Base-by-base conservation (phyloP, 2,329 filamentous ascomycete genomes). In the Parafenestella ontariensis region DNA sequence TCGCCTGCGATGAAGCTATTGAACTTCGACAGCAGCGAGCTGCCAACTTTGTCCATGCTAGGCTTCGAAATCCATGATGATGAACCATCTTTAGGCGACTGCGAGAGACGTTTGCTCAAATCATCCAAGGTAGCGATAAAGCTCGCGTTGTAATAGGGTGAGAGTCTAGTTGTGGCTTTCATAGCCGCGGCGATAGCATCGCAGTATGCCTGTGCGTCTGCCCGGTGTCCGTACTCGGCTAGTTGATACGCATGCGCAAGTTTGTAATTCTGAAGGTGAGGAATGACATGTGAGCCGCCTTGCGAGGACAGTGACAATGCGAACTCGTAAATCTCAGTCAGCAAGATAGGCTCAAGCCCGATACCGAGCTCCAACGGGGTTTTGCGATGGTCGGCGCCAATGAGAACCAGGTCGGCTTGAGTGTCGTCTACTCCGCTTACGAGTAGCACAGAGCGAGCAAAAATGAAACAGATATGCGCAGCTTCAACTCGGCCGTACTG, bases 311-410 rank as follows among this genome's bases (percentile, higher is more conserved):
- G 83, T 9, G 90, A 90, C 10, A 91, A 81, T 0, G 91, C 92
- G 73, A 92, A 98, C 73, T 99, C 95, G 68, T 96, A 98, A 0
- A 96, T 87, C 74, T 99, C 95, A 37, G 92, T 98, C n/a, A 99
- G 84, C 46, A 97, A 81, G n/a, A 97, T 85, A 3, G 92, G 85
- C 70, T 98, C 92, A 6, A 90, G 83, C 66, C 98, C 92, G 60
- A 89, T 87, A 48, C 88, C 87, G 58, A 93, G 89, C 46, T 91
- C 87, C 46, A 88, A 84, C 6, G 87, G 84, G 55, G 89, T 85
- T 43, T 85, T 85, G 54, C 85, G 83, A 74, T 96, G 92, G 72
- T 98, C 91, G 13, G 89, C 89, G 15, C 95, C 94, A 20, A 99
- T 81, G 7, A 98, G 84, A 5, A 95, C 90, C 63, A 98, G 89